Conservation (phyloP, 73 alveolate genomes). For the Breviolum minutum region DNA sequence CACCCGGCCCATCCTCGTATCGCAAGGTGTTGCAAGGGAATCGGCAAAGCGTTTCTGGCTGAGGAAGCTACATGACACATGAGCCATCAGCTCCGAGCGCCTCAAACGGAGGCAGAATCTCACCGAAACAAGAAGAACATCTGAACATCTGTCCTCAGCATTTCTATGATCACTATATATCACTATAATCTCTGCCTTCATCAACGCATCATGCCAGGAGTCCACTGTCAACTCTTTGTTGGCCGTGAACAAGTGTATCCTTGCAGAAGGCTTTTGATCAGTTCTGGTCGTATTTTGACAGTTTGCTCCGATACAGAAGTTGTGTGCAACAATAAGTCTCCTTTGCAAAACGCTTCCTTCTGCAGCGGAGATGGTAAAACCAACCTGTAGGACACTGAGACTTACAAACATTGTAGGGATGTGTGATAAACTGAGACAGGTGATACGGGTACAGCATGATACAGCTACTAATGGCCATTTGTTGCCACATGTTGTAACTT, state of each 20-base stretch:
- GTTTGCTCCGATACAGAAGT: no score
- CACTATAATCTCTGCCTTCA: slow-evolving; percentile 11
- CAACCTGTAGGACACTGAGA: not conserved
- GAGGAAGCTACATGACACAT: slow-evolving; percentile 49
- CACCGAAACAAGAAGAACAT: not conserved
- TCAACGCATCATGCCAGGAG: slow-evolving; percentile 37
- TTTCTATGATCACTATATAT: not conserved
- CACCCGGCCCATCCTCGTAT: slow-evolving; percentile 74
- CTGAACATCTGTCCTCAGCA: not conserved
- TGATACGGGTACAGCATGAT: not conserved
- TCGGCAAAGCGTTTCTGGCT: not conserved
- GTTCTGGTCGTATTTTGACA: not conserved
- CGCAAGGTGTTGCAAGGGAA: not conserved
- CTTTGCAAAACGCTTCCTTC: slow-evolving; percentile 62
- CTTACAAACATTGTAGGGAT: not conserved
- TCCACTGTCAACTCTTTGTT: slow-evolving; percentile 41
- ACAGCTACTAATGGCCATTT: not conserved
- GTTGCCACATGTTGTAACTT: not conserved
- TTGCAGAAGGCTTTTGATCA: not conserved
- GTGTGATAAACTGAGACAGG: not conserved
- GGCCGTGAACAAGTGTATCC: slow-evolving; percentile 88
- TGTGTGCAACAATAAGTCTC: not conserved
- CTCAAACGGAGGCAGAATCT: not conserved
- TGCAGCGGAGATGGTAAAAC: slow-evolving; percentile 56
- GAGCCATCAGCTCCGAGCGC: slow-evolving; percentile 87